phyloP scores from a whole-genome alignment of 164 flowering plant species.

The Cinnamomum chago region DNA sequence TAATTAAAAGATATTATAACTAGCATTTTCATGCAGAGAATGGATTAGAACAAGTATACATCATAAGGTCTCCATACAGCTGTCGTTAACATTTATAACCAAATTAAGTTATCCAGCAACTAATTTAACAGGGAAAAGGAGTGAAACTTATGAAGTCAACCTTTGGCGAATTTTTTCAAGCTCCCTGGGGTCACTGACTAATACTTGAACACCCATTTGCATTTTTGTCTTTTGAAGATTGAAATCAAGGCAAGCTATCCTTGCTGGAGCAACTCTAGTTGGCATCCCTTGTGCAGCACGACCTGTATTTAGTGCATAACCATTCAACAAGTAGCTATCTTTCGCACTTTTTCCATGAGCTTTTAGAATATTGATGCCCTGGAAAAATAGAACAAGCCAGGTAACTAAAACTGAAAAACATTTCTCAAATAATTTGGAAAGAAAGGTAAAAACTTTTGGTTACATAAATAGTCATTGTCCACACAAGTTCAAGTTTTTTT shows the following conservation, averaged over 20 bases:
- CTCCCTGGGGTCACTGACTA: constrained; percentile 91
- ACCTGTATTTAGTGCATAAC: constrained; percentile 98
- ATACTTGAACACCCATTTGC: constrained; percentile 96
- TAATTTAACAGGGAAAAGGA: not conserved
- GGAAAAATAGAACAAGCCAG: not conserved
- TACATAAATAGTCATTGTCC: not conserved
- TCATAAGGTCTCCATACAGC: no score
- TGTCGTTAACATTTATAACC: not conserved
- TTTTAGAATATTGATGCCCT: constrained; percentile 93
- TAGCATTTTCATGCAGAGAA: no score
- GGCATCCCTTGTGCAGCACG: constrained; percentile 99
- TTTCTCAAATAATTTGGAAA: no score
- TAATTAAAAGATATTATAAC: no score
- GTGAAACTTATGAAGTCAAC: constrained; percentile 28
- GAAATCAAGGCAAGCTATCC: constrained; percentile 96
- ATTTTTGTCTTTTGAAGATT: constrained; percentile 96
- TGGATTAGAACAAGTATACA: no score
- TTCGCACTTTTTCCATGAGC: constrained; percentile 98
- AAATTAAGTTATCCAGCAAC: not conserved
- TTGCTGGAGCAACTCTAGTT: constrained; percentile 78
- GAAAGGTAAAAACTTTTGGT: no score
- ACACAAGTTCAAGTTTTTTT: not conserved
- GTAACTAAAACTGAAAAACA: no score
- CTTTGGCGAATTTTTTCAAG: constrained; percentile 98
- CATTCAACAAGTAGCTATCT: constrained; percentile 88